Conservation (phyloP, 768 basidiomycete genomes). For the Plicaturopsis crispa region DNA sequence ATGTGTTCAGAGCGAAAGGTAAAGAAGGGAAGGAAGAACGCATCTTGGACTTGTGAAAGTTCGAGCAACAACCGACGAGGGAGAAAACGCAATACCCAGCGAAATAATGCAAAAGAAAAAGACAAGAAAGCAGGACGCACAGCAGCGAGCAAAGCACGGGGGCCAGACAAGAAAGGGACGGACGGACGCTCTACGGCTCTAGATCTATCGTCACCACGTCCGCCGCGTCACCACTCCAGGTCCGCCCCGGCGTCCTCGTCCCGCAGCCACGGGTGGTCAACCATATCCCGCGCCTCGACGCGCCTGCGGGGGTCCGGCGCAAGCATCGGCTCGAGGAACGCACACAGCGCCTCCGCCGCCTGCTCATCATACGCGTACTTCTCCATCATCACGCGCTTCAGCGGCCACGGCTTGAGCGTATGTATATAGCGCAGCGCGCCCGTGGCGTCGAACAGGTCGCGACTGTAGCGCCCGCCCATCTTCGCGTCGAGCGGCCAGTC, state of each 20-base stretch:
- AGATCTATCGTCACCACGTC: no score
- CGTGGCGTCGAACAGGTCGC: slow-evolving; percentile 74
- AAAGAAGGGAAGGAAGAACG: no score
- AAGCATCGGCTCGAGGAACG: slow-evolving; percentile 74
- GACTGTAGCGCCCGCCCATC: slow-evolving; percentile 78
- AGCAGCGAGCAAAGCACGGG: no score
- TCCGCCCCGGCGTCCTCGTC: slow-evolving; percentile 21
- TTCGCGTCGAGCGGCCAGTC: slow-evolving; percentile 68
- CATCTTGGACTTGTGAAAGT: no score
- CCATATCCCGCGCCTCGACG: slow-evolving; percentile 63
- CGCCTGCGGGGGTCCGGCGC: slow-evolving; percentile 61
- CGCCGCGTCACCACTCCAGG: slow-evolving; percentile 21
- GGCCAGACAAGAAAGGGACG: no score
- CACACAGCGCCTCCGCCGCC: slow-evolving; percentile 52
- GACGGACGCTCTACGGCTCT: no score
- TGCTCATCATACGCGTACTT: slow-evolving; percentile 69
- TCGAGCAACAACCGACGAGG: no score
- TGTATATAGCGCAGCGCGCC: slow-evolving; percentile 68
- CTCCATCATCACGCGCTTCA: slow-evolving; percentile 80
- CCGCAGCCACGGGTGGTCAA: slow-evolving; percentile 68
- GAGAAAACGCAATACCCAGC: not conserved
- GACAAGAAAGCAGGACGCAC: not conserved
- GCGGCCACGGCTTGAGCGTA: slow-evolving; percentile 73
- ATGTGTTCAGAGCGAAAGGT: no score
- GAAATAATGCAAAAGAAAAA: not conserved